These are phyloP conservation scores for Pholiota molesta DNA, from an alignment of 768 basidiomycete species.

Conservation along the genomic window DNA sequence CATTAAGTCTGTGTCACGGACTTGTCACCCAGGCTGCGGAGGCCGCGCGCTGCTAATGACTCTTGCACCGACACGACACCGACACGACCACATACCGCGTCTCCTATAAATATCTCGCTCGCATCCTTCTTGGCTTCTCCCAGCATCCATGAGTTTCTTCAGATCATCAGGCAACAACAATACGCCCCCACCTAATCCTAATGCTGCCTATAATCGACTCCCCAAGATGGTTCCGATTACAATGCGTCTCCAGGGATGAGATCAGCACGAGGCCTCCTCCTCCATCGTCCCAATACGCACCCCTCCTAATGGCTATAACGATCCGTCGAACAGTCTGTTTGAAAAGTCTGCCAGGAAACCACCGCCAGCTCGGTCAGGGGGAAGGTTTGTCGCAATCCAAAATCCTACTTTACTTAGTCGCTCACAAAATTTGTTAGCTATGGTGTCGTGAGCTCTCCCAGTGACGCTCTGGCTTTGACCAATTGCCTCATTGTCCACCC, in stretches of 20 bases:
- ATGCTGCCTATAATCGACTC: slow-evolving; percentile 44
- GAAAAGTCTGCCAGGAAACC: slow-evolving; percentile 53
- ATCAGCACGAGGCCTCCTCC: slow-evolving; percentile 40
- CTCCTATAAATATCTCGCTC: background rate
- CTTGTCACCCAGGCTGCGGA: background rate
- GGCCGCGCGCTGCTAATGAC: background rate
- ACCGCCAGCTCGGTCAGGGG: slow-evolving; percentile 34
- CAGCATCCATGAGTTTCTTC: slow-evolving; percentile 51
- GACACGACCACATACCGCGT: background rate
- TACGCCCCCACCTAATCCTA: slow-evolving; percentile 37
- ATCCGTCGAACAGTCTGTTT: slow-evolving; percentile 49
- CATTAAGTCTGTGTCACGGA: too few species aligned
- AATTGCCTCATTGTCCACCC: slow-evolving; percentile 85
- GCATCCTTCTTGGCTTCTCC: background rate
- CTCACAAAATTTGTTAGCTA: slow-evolving; percentile 40
- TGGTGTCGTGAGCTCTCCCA: slow-evolving; percentile 62
- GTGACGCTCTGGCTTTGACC: slow-evolving; percentile 69
- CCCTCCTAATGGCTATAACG: slow-evolving; percentile 51
- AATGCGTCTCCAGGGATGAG: slow-evolving; percentile 25
- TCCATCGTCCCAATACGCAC: slow-evolving; percentile 42
- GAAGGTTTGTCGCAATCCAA: slow-evolving; percentile 28
- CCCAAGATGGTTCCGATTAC: slow-evolving; percentile 25
- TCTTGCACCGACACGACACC: background rate
- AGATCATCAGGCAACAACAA: slow-evolving; percentile 39
- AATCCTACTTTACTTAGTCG: background rate